Evolutionary conservation across 1,139 yeast genomes (phyloP), one percentile per base, ranked within the genome.

Genomic region (Trichomonascaceae sp.): DNA sequence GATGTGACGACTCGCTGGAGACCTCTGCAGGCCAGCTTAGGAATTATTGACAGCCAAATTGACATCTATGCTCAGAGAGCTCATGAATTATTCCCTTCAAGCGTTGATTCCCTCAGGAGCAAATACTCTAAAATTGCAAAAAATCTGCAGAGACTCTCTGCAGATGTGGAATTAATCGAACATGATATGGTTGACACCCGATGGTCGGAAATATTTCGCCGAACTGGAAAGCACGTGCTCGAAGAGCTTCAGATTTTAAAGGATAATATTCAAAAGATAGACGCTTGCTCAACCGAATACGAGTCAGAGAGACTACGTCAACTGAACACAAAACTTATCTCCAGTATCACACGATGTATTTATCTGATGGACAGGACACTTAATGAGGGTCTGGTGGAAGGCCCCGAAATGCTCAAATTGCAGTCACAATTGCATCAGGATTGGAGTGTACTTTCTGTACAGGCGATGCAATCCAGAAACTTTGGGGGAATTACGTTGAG

Each of bases 1-100:
- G 62, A 58, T 3, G 63, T 77, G 9, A 72, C 71, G 30, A 60
- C 70, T 6, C 66, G 72, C 36, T 60, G 82, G 12, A 72, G 71
- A 38, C 88, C 88, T 0, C 69, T 84, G 48, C 71, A 73, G 47
- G 84, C 83, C 1, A 83, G 91, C 18, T 63, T 85, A n/a, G 75
- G 78, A 47, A 77, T 83, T 54, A 72, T 85, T 3, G 87, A 87
- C 0, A 62, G 71, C 15, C 71, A 85, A 52, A 71, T 85, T 20
- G 80, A 80, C 19, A 75, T 73, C 51, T 79, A 75, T 63, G 69
- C 64, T 53, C 65, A 63, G 17, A 64, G 67, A 50, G 77, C 74
- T 50, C 63, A 60, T 56, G 58, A 60, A 22, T 50, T 56, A 6
- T 67, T 71, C 59, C 77, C 75, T n/a, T 69, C 68, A 1, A 71